phyloP scores from a whole-genome alignment of 176 grass and related monocot species.

The Metroxylon sagu region DNA sequence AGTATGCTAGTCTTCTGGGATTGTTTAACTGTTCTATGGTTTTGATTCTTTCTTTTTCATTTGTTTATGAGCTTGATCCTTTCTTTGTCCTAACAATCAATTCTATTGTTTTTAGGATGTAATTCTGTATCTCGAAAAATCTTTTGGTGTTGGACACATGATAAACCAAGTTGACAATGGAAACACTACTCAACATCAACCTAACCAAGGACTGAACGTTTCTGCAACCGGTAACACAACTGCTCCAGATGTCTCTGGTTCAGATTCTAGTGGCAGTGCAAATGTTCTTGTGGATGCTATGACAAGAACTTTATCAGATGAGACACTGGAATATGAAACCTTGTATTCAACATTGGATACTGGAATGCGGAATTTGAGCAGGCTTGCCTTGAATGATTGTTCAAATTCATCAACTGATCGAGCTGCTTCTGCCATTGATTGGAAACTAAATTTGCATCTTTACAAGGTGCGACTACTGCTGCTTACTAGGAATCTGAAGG shows the following conservation, averaged over 20 bases:
- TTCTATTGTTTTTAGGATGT: slow-evolving; percentile 55
- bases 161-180: slow-evolving; percentile 57
- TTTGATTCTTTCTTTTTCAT: not conserved
- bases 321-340: slow-evolving; percentile 69
- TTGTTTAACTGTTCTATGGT: too few relatives aligned
- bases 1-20: too few relatives aligned
- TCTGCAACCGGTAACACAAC: slow-evolving; percentile 32
- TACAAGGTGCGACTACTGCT: slow-evolving; percentile 81
- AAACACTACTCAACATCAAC: slow-evolving; percentile 45
- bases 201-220: slow-evolving; percentile 34
- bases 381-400: slow-evolving; percentile 47
- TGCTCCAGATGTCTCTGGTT: slow-evolving; percentile 39
- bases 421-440: slow-evolving; percentile 53
- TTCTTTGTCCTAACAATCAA: slow-evolving; percentile 10
- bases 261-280: slow-evolving; percentile 17
- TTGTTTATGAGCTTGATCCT: not conserved
- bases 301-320: slow-evolving; percentile 52
- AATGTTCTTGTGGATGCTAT: slow-evolving; percentile 35
- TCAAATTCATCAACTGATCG: slow-evolving; percentile 62
- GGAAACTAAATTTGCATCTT: slow-evolving; percentile 83
- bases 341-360: slow-evolving; percentile 58
- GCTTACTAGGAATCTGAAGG: slow-evolving; percentile 77
- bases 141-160: slow-evolving; percentile 62
- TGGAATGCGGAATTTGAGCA: slow-evolving; percentile 39
- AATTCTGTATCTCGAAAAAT: slow-evolving; percentile 94